Evolutionary conservation across 768 basidiomycete genomes (phyloP).

Genomic region (Leccinum barrowsii): DNA sequence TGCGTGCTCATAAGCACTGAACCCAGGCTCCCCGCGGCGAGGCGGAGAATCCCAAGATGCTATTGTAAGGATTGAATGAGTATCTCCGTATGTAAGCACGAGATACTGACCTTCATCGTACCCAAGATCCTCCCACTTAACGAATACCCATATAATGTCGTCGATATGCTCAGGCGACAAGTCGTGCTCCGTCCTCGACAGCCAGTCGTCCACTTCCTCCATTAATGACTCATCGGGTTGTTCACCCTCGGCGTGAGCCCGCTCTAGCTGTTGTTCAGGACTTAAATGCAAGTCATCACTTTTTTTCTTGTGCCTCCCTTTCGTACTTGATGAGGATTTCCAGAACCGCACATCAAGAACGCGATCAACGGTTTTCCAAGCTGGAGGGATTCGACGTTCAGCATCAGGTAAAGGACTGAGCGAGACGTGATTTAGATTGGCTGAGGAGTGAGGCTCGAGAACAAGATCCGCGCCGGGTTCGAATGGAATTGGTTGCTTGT

Average conservation of each 20-base stretch:
- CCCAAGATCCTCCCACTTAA: constrained; percentile 93
- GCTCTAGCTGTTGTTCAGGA: constrained; percentile 28
- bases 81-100: not conserved
- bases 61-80: constrained; percentile 28
- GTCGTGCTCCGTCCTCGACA: constrained; percentile 38
- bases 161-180: constrained; percentile 47
- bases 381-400: constrained; percentile 63
- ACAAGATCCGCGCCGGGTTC: constrained; percentile 40
- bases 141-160: constrained; percentile 74
- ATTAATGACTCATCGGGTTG: constrained; percentile 53
- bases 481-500: constrained; percentile 30
- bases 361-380: constrained; percentile 92
- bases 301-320: constrained; percentile 20
- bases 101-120: constrained; percentile 77
- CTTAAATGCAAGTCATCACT: constrained; percentile 20
- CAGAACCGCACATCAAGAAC: constrained; percentile 78
- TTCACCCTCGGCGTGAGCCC: constrained; percentile 56
- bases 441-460: constrained; percentile 28
- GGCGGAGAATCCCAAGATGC: constrained; percentile 96
- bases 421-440: constrained; percentile 28
- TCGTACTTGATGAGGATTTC: constrained; percentile 34
- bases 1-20: constrained; percentile 63
- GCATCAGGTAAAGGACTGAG: constrained; percentile 61
- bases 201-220: constrained; percentile 60
- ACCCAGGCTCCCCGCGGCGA: constrained; percentile 48